A percentile compares a stretch with the other conserved stretches of the same genome.
Evolutionary conservation across 257 asterid species (phyloP).

Genomic region (Fraxinus americana): DNA sequence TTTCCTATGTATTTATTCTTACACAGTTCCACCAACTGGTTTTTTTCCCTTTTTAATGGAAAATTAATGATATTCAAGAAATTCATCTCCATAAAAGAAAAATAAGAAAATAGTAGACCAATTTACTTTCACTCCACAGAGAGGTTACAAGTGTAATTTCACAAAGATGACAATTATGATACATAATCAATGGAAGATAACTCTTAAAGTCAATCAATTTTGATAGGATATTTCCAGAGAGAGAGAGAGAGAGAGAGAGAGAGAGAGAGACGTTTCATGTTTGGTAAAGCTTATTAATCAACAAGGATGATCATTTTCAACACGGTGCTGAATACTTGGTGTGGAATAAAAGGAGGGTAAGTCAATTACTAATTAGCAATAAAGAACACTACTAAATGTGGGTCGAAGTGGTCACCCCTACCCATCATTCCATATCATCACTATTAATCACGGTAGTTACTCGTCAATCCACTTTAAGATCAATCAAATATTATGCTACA

Average conservation of each 20-base stretch:
- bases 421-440: background rate
- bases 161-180: background rate
- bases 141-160: background rate
- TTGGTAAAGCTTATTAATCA: constrained; percentile 1
- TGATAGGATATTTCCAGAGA: background rate
- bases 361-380: background rate
- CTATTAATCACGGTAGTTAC: background rate
- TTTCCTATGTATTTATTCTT: background rate
- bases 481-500: background rate
- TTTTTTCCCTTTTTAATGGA: background rate
- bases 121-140: background rate
- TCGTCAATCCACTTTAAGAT: background rate
- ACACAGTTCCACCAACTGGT: background rate
- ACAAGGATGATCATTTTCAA: background rate
- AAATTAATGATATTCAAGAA: background rate
- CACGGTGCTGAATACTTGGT: background rate
- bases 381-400: background rate
- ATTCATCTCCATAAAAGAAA: background rate
- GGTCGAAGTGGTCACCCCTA: background rate
- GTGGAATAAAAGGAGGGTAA: background rate
- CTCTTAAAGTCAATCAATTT: background rate
- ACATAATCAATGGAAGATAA: no score
- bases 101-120: background rate
- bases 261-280: background rate
- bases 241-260: background rate